Evolutionary conservation across 1,284 basidiomycete genomes (phyloP).

Genomic region (Ceratobasidium sp.): DNA sequence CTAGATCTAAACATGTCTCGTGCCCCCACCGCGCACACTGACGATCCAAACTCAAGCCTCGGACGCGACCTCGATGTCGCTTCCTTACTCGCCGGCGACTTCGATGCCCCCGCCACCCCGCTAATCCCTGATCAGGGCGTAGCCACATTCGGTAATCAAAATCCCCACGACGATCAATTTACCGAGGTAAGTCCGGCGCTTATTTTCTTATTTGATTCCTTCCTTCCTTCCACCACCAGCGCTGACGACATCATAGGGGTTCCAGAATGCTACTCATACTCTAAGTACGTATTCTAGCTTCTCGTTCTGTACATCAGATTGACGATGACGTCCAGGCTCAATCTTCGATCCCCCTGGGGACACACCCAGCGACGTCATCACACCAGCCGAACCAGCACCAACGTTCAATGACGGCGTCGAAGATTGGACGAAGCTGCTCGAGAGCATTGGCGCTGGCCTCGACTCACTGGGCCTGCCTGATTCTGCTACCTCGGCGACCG

Average conservation of each 20-base stretch:
- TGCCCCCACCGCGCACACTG: neutral
- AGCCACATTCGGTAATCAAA: neutral
- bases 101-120: neutral
- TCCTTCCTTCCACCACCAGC: neutral
- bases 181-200: neutral
- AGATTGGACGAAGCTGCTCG: neutral
- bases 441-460: neutral
- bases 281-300: neutral
- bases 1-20: neutral
- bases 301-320: neutral
- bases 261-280: too few relatives aligned
- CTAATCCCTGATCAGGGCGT: too few relatives aligned
- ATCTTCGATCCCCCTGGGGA: too few relatives aligned
- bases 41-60: slow-evolving; percentile 27
- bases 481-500: too few relatives aligned
- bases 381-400: neutral
- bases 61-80: neutral
- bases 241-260: neutral
- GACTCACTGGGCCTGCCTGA: too few relatives aligned
- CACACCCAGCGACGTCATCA: too few relatives aligned
- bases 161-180: neutral
- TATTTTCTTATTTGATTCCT: too few relatives aligned
- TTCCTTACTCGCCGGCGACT: neutral
- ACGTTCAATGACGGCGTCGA: neutral
- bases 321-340: too few relatives aligned